A percentile compares a stretch with the other conserved stretches of the same genome.
Conservation (phyloP, 106 monocot species). For the Hemerocallis citrina region DNA sequence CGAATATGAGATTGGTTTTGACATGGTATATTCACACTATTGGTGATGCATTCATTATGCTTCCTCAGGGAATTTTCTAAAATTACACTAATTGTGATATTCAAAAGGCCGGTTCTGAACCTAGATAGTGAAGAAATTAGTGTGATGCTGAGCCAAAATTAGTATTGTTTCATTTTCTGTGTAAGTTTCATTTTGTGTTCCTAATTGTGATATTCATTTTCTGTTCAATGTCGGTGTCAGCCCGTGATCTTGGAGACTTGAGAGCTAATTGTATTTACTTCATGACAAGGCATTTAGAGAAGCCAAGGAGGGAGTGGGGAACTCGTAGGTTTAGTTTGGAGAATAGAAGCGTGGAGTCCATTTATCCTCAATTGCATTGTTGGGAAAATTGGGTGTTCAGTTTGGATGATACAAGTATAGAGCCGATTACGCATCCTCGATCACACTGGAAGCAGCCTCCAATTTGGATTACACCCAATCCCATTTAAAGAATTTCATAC, state of each 20-base stretch:
- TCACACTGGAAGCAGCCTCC: conserved; percentile 6
- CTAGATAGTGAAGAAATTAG: too few relatives aligned
- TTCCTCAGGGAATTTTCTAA: too few relatives aligned
- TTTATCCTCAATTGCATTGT: background rate
- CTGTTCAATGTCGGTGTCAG: background rate
- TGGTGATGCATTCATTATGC: too few relatives aligned
- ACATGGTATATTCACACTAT: too few relatives aligned
- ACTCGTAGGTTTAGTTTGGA: background rate
- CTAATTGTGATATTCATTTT: too few relatives aligned
- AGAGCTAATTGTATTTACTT: background rate
- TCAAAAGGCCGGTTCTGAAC: too few relatives aligned
- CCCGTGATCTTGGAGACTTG: background rate
- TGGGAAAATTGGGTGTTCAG: background rate
- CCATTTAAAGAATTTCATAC: too few relatives aligned
- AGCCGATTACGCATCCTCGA: background rate
- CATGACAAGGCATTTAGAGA: background rate
- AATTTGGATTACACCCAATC: background rate
- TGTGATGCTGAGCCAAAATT: too few relatives aligned
- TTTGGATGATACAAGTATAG: background rate
- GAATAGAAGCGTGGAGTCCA: background rate
- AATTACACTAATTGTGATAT: too few relatives aligned
- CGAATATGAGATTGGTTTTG: too few relatives aligned
- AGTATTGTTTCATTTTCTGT: too few relatives aligned
- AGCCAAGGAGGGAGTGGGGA: conserved; percentile 1
- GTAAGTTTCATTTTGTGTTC: too few relatives aligned